Evolutionary conservation across 2,329 filamentous ascomycete species (phyloP).

Genomic region (Epichloe gansuensis): DNA sequence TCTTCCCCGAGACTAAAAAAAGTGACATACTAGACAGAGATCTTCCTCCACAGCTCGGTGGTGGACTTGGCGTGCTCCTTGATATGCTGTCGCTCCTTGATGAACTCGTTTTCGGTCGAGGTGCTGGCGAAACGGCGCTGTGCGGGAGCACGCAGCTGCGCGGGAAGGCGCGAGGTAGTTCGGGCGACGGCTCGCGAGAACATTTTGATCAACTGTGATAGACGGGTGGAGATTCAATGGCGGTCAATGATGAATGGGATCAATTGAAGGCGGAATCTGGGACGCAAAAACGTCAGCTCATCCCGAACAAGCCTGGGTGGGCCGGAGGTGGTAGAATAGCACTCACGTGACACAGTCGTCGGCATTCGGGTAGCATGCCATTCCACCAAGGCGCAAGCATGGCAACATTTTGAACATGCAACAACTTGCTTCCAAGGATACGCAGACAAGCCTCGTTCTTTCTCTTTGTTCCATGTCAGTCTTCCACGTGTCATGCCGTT

Average conservation of each 20-base stretch:
- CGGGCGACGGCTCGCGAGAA: constrained; percentile 51
- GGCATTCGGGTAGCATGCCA: not conserved
- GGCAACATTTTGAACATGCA: too few species aligned
- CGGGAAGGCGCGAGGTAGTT: constrained; percentile 48
- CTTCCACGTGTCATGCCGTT: too few species aligned
- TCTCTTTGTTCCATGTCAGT: too few species aligned
- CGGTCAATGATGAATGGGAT: not conserved
- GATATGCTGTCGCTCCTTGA: constrained; percentile 80
- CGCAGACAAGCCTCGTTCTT: too few species aligned
- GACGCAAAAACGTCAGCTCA: not conserved
- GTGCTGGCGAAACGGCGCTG: constrained; percentile 64
- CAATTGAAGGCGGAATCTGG: constrained; percentile 13
- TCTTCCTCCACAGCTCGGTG: constrained; percentile 87
- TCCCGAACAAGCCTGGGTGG: not conserved
- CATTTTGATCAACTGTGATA: constrained; percentile 32
- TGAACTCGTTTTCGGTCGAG: constrained; percentile 80
- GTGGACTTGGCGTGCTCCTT: constrained; percentile 81
- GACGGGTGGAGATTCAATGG: not conserved
- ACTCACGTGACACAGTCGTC: not conserved
- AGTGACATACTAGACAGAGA: constrained; percentile 78
- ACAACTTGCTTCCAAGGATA: too few species aligned
- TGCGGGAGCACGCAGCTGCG: constrained; percentile 45
- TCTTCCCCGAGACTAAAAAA: not conserved
- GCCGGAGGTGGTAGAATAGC: not conserved
- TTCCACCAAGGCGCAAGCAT: too few species aligned